Conservation (phyloP, 306 rosid genomes). For the Betula pendula region DNA sequence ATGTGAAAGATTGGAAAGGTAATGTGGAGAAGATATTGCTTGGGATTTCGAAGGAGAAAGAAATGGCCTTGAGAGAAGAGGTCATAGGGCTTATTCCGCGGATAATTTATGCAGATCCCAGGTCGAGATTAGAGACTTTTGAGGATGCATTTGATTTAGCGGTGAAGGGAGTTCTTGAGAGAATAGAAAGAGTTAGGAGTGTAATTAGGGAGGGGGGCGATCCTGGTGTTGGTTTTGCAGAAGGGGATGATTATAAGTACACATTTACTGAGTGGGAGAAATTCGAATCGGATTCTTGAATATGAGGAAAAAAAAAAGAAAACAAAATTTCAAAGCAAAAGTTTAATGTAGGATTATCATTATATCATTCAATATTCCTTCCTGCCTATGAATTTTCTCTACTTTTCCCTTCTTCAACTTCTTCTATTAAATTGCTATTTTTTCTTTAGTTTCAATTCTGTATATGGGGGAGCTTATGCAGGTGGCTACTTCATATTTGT, state of each 20-base stretch:
- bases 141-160: slow-evolving; percentile 85
- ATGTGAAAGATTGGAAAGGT: slow-evolving; percentile 52
- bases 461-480: neutral
- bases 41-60: slow-evolving; percentile 51
- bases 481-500: neutral
- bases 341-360: neutral
- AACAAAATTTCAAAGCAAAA: neutral
- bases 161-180: slow-evolving; percentile 63
- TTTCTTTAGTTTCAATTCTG: neutral
- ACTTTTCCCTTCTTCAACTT: neutral
- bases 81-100: slow-evolving; percentile 65
- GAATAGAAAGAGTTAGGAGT: slow-evolving; percentile 60
- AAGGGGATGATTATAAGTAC: slow-evolving; percentile 73
- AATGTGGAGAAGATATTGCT: slow-evolving; percentile 51
- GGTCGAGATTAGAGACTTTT: slow-evolving; percentile 33
- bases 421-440: neutral
- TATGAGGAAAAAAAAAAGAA: neutral
- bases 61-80: slow-evolving; percentile 70
- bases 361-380: neutral
- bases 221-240: slow-evolving; percentile 85
- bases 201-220: slow-evolving; percentile 58
- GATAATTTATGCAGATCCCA: slow-evolving; percentile 74
- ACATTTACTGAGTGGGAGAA: slow-evolving; percentile 50
- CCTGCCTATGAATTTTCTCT: neutral
- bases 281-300: neutral